Evolutionary conservation across 345 rosid species (phyloP).

Genomic region (Eucalyptus regnans): DNA sequence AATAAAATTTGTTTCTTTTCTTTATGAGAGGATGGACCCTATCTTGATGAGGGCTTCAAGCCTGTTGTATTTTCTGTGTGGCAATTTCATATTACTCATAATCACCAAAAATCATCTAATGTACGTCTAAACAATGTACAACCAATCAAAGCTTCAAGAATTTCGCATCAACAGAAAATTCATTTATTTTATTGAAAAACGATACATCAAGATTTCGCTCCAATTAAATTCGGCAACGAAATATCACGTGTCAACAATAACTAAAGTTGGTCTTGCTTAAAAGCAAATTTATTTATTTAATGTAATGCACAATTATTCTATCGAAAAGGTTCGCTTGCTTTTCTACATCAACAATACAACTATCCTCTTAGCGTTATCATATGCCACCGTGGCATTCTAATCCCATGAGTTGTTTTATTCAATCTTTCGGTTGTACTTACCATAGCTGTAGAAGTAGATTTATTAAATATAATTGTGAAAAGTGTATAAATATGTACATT

Average conservation of each 20-base stretch:
- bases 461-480: no score
- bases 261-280: not conserved
- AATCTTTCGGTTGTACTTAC: no score
- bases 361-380: no score
- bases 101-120: not conserved
- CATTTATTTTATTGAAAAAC: not conserved
- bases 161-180: not conserved
- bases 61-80: not conserved
- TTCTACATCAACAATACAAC: not conserved
- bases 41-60: not conserved
- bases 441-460: not conserved
- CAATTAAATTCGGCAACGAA: no score
- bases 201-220: no score
- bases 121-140: not conserved
- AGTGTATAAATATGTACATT: not conserved
- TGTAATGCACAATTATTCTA: fast-evolving
- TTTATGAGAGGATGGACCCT: not conserved
- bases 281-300: not conserved
- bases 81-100: not conserved
- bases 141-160: not conserved
- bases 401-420: no score
- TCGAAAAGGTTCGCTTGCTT: not conserved
- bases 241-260: not conserved
- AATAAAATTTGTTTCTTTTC: not conserved
- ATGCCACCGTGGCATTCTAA: no score